Conservation (phyloP, 345 rosid genomes). For the Turritis glabra region DNA sequence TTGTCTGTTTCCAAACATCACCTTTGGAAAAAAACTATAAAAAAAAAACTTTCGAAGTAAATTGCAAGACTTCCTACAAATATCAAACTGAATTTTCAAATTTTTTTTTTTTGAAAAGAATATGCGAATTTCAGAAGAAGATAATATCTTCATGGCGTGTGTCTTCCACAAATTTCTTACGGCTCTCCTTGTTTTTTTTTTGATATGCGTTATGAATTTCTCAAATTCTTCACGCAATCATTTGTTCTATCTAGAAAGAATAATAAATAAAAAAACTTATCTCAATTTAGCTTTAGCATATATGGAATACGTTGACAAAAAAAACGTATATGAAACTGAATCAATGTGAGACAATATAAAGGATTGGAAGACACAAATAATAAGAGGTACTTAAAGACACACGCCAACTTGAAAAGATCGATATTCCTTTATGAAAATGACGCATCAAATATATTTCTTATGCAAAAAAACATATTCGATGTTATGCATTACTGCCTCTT, state of each 20-base stretch:
- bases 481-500: slow-evolving; percentile 18
- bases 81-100: neutral
- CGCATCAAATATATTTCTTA: neutral
- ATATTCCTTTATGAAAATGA: slow-evolving; percentile 15
- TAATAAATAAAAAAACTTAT: neutral
- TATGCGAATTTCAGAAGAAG: slow-evolving; percentile 19
- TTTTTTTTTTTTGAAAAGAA: neutral
- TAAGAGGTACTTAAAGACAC: slow-evolving; percentile 14
- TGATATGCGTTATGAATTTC: neutral
- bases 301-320: slow-evolving; percentile 28
- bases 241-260: neutral
- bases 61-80: neutral
- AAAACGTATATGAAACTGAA: neutral
- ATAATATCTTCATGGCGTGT: slow-evolving; percentile 33
- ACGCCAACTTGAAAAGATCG: slow-evolving; percentile 18
- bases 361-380: neutral
- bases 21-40: neutral
- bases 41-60: neutral
- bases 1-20: neutral
- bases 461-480: slow-evolving; percentile 8
- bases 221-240: slow-evolving; percentile 25
- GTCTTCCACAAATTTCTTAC: slow-evolving; percentile 29
- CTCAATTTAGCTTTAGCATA: slow-evolving; percentile 9
- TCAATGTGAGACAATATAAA: neutral
- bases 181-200: slow-evolving; percentile 21